Evolutionary conservation across 768 basidiomycete genomes (phyloP), one percentile per base, ranked within the genome.

Genomic region (Psilocybe tampanensis): DNA sequence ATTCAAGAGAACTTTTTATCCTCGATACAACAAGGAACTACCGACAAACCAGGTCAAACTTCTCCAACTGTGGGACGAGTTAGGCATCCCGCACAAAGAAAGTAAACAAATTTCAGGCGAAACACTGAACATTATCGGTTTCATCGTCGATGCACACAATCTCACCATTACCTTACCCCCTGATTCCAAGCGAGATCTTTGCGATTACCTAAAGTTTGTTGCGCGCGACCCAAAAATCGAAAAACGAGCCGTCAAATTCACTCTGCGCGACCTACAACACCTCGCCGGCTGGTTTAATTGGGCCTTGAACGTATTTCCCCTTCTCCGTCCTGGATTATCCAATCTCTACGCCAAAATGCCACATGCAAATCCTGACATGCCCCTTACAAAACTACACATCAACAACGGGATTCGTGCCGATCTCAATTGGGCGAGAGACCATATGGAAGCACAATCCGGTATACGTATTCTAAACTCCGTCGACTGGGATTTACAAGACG

Each of bases 211-310:
- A n/a, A n/a, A n/a, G n/a, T n/a, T n/a, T n/a, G n/a, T n/a, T n/a
- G n/a, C n/a, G n/a, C n/a, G n/a, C n/a, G n/a, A n/a, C n/a, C n/a
- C n/a, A n/a, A n/a, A n/a, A n/a, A n/a, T n/a, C n/a, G n/a, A n/a
- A n/a, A n/a, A n/a, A n/a, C n/a, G n/a, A n/a, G n/a, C n/a, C n/a
- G n/a, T n/a, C n/a, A n/a, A n/a, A 34, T 22, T 32, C 21, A 51
- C 22, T 47, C 43, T 54, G 29, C 39, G 54, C 0, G 42, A 66
- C 8, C 76, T 62, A 47, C 60, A 65, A 17, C 29, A 39, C 2
- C 3, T 79, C 0, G 67, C 68, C 0, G 77, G 75, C 0, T 77
- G 70, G 71, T 18, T 69, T 13, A 79, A 79, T 45, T 80, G 77
- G 76, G 55, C 63, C 0, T 62, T 80, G n/a, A 80, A 80, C 48